Evolutionary conservation across 345 rosid species (phyloP), one percentile per base, ranked within the genome.

Genomic region (Dimocarpus longan): DNA sequence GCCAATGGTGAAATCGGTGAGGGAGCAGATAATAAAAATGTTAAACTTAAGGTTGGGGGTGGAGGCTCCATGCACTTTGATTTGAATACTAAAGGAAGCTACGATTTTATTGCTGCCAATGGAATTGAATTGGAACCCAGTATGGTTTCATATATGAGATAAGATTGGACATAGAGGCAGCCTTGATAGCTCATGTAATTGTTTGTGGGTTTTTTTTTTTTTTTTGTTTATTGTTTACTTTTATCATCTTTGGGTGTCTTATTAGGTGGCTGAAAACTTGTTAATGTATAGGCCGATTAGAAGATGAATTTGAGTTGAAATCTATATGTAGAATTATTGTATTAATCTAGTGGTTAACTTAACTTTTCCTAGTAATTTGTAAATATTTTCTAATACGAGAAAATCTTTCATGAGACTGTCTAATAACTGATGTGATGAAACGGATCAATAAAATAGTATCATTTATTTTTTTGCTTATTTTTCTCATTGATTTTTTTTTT

Each of bases 11-110:
- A 74, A 26, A 77, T 48, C 57, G 78, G 78, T 32, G 81, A 56
- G 78, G 37, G 54, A 8, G 77, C 63, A 21, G 85, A 74, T 70
- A 73, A 74, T 62, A 77, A 79, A 37, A 81, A 86, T 67, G 82
- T 16, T 57, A 66, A 84, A 68, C 82, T 68, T 76, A 79, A 81
- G 79, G 79, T 82, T 19, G 91, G 5, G 28, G 64, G 77, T 81
- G 82, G 82, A 42, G 88, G 78, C 12, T 79, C 78, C 48, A 76
- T 68, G 12, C 63, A 83, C 43, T 92, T 94, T 12, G 94, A 92
- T 77, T 77, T 92, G 76, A 94, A 92, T 75, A 46, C 81, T 9
- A 89, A 85, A 74, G 86, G 82, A 65, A 85, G 87, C 73, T 82
- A 43, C 79, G 89, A 89, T 75, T 76, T 83, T 50, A 78, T 84